Conservation (phyloP, 306 rosid genomes). For the Cercis canadensis region DNA sequence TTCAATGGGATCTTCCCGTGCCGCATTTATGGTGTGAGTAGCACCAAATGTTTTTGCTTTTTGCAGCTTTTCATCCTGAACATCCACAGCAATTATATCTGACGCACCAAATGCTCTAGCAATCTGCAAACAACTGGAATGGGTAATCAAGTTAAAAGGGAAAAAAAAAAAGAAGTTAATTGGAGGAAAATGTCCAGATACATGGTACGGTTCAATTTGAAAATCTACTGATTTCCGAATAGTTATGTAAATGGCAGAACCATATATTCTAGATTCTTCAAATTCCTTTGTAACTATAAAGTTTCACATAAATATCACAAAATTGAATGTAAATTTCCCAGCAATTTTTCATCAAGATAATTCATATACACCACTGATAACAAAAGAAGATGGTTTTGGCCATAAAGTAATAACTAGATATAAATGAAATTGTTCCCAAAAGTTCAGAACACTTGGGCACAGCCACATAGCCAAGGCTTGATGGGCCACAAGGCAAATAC, state of each 20-base stretch:
- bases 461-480: conserved; percentile 4
- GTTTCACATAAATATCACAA: too few relatives aligned
- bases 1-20: conserved; percentile 74
- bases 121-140: conserved; percentile 97
- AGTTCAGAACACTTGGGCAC: conserved; percentile 4
- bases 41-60: conserved; percentile 91
- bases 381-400: not conserved
- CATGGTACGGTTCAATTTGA: conserved; percentile 20
- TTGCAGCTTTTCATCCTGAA: conserved; percentile 83
- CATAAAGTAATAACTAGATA: not conserved
- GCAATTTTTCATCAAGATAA: not conserved
- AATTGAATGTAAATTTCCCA: conserved; percentile 9
- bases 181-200: conserved; percentile 23
- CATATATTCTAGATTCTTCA: not conserved
- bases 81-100: conserved; percentile 89
- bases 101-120: conserved; percentile 99
- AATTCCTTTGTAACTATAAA: conserved; percentile 6
- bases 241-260: not conserved
- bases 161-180: conserved; percentile 25
- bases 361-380: not conserved
- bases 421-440: conserved; percentile 7
- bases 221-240: conserved; percentile 11
- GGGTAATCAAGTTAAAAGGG: conserved; percentile 36
- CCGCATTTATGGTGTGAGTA: conserved; percentile 81
- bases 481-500: not conserved